Conservation (phyloP, 164 flowering plant genomes). For the Annona squamosa region DNA sequence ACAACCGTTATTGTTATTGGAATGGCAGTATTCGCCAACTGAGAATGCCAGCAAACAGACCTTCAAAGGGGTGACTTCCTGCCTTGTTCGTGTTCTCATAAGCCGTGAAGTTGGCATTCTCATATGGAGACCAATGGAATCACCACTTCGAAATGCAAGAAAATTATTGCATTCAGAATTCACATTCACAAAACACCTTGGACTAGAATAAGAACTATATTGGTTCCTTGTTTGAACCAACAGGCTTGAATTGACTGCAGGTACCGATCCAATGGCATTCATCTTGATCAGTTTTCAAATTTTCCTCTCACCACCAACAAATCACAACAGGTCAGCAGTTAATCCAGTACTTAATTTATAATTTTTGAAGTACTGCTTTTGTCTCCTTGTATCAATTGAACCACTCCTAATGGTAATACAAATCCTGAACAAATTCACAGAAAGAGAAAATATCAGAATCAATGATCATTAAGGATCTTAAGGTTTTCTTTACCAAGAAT, state of each 20-base stretch:
- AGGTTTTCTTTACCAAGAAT: background rate
- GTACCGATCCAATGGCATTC: conserved; percentile 16
- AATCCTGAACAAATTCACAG: background rate
- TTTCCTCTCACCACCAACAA: background rate
- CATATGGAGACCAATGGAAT: conserved; percentile 12
- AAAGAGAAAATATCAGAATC: background rate
- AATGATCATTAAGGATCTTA: background rate
- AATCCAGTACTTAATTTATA: background rate
- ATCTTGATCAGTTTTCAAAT: background rate
- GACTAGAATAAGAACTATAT: conserved; percentile 5
- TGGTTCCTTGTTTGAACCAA: conserved; percentile 6
- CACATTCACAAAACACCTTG: background rate
- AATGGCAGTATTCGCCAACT: background rate
- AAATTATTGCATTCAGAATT: conserved; percentile 3
- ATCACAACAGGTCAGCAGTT: background rate
- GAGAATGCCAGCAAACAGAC: conserved; percentile 6
- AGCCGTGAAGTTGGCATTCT: conserved; percentile 4
- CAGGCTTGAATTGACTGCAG: conserved; percentile 15
- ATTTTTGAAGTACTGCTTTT: background rate
- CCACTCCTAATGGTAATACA: background rate
- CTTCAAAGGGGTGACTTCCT: conserved; percentile 13
- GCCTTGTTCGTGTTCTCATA: conserved; percentile 4
- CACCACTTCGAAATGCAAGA: conserved; percentile 17
- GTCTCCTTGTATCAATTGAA: background rate
- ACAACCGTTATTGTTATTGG: conserved; percentile 4